Evolutionary conservation across 2,329 filamentous ascomycete species (phyloP).

Genomic region (Neofusicoccum umdonicola): DNA sequence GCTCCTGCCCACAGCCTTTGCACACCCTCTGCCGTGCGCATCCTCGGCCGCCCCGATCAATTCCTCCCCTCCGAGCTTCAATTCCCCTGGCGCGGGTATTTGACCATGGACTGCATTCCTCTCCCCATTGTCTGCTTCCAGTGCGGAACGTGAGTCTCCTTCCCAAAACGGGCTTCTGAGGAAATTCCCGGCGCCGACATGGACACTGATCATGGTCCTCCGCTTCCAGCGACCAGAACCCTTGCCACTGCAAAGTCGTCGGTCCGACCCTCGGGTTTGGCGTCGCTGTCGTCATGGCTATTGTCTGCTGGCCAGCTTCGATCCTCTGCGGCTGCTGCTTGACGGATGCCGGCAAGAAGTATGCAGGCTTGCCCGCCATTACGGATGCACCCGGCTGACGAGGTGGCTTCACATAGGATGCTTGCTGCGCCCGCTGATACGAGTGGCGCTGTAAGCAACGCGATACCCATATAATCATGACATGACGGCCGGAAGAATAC

Average conservation of each 20-base stretch:
- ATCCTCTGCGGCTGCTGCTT: slow-evolving; percentile 57
- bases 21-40: neutral
- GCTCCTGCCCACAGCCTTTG: neutral
- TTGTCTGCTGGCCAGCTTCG: slow-evolving; percentile 56
- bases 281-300: slow-evolving; percentile 49
- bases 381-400: neutral
- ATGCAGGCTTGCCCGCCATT: slow-evolving; percentile 30
- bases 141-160: slow-evolving; percentile 42
- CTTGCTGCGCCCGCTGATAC: slow-evolving; percentile 53
- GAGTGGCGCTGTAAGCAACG: slow-evolving; percentile 50
- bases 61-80: neutral
- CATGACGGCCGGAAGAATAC: slow-evolving; percentile 8
- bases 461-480: slow-evolving; percentile 46
- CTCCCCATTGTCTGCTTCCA: slow-evolving; percentile 55
- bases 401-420: slow-evolving; percentile 39
- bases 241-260: slow-evolving; percentile 57
- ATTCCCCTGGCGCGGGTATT: neutral
- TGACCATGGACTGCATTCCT: slow-evolving; percentile 43
- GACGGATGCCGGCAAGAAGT: slow-evolving; percentile 55
- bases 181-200: neutral
- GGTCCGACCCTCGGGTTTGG: slow-evolving; percentile 55
- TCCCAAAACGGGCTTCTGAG: neutral
- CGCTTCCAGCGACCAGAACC: slow-evolving; percentile 52
- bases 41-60: neutral
- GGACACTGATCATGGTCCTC: neutral